Evolutionary conservation across 768 basidiomycete species (phyloP).

Genomic region (Gymnopilus dilepis): DNA sequence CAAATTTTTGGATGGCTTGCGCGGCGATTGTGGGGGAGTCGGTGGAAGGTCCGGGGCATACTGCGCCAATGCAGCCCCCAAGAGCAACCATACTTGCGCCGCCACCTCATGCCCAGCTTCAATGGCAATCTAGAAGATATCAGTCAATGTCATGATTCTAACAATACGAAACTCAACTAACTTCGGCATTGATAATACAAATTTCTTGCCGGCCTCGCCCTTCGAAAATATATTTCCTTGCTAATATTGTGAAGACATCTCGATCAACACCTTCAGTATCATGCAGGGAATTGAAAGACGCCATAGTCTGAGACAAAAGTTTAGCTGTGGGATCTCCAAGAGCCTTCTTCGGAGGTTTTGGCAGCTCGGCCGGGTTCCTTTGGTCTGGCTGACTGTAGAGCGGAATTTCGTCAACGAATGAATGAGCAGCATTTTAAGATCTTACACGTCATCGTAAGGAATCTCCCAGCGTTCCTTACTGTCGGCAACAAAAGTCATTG

Average conservation of each 20-base stretch:
- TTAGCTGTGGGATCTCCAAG: conserved; percentile 61
- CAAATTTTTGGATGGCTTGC: conserved; percentile 10
- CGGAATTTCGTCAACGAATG: background rate
- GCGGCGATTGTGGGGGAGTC: conserved; percentile 31
- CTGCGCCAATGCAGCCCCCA: conserved; percentile 61
- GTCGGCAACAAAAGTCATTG: conserved; percentile 71
- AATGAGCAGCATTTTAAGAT: background rate
- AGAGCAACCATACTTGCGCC: conserved; percentile 71
- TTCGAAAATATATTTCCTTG: conserved; percentile 63
- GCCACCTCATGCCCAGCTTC: conserved; percentile 58
- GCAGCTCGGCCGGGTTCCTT: conserved; percentile 34
- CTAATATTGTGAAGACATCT: conserved; percentile 62
- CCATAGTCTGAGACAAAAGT: conserved; percentile 63
- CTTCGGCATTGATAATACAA: conserved; percentile 67
- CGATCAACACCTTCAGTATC: conserved; percentile 44
- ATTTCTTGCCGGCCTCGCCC: conserved; percentile 49
- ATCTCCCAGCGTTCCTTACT: conserved; percentile 58
- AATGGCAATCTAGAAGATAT: conserved; percentile 57
- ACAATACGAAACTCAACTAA: conserved; percentile 23
- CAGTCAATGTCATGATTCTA: background rate
- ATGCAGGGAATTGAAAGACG: conserved; percentile 44
- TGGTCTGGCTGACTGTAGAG: conserved; percentile 43
- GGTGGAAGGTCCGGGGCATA: conserved; percentile 44
- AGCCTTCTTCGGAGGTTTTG: conserved; percentile 51
- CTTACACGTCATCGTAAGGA: conserved; percentile 84